Percentiles rank a stretch among this genome's conserved stretches.
Conservation (phyloP, 177 flowering plant genomes). For the Vitis hybrid region DNA sequence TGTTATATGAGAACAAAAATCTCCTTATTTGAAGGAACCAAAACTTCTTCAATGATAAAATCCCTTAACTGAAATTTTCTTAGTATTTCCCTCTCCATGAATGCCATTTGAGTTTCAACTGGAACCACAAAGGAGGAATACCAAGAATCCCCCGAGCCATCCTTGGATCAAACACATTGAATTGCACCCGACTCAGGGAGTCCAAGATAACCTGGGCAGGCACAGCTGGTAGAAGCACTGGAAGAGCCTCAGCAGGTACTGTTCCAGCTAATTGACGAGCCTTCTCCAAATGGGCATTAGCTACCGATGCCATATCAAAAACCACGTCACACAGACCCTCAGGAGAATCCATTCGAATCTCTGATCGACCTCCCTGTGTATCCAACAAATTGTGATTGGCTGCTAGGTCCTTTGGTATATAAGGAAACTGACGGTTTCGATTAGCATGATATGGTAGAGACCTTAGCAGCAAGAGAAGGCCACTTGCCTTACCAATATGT, state of each 20-base stretch:
- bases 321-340: conserved; percentile 68
- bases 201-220: conserved; percentile 82
- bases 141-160: conserved; percentile 73
- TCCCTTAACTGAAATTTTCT: conserved; percentile 7
- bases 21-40: too few relatives aligned
- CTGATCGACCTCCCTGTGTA: conserved; percentile 47
- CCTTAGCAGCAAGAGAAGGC: conserved; percentile 81
- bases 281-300: conserved; percentile 75
- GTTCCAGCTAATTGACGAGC: conserved; percentile 74
- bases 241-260: conserved; percentile 72
- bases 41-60: too few relatives aligned
- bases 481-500: conserved; percentile 95
- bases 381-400: conserved; percentile 71
- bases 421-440: conserved; percentile 53
- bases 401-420: conserved; percentile 78
- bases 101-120: conserved; percentile 80
- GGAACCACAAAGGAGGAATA: conserved; percentile 80
- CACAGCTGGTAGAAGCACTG: conserved; percentile 83
- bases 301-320: conserved; percentile 94
- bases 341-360: conserved; percentile 55
- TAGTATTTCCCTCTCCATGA: conserved; percentile 80
- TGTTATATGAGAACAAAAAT: too few relatives aligned
- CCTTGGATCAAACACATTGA: conserved; percentile 92
- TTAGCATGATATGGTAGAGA: conserved; percentile 91
- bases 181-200: conserved; percentile 56